Base-by-base conservation (phyloP, 2,329 filamentous ascomycete genomes). In the Dendrostoma leiphaemia region DNA sequence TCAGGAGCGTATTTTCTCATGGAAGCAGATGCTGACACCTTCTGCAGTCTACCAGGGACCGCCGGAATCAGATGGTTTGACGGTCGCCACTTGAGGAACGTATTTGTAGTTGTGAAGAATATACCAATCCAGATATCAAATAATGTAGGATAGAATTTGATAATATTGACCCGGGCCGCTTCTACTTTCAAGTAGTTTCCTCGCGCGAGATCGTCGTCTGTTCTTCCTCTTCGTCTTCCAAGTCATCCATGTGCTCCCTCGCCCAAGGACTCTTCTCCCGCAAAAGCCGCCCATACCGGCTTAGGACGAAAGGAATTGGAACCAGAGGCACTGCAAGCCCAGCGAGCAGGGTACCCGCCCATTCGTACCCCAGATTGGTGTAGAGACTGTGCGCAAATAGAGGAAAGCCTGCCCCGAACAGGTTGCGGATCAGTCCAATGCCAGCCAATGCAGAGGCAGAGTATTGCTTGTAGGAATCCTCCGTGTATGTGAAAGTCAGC, bases 401-500 rank as follows among this genome's bases (percentile, higher is more conserved):
- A 0, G 71, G 71, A 38, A 75, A 71, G 0, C 64, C 66, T 0
- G 68, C 73, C 6, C 72, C 73, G 5, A 68, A 68, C 1, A 69
- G 54, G 44, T 70, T 71, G 2, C 73, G 65, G 31, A 75, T 63
- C 26, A 76, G 64, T 3, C 67, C 68, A 15, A 73, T 70, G 2
- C 70, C 73, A 3, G 74, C 74, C 15, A 75, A 61, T 0, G 71
- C 74, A 3, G 67, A 71, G 5, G 74, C 73, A 5, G 67, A 70
- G 46, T 67, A 69, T 2, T 70, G 67, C 60, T 75, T 73, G 57
- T 79, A 78, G 6, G 73, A 71, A 56, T 78, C 76, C 50, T 77
- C 74, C 2, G 74, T 76, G 56, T 76, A 79, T 4, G 71, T 74
- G 32, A 77, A 70, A 1, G 75, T 75, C 68, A 76, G 77, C 3